Conservation (phyloP, 106 monocot genomes). For the Dioscorea dumetorum region DNA sequence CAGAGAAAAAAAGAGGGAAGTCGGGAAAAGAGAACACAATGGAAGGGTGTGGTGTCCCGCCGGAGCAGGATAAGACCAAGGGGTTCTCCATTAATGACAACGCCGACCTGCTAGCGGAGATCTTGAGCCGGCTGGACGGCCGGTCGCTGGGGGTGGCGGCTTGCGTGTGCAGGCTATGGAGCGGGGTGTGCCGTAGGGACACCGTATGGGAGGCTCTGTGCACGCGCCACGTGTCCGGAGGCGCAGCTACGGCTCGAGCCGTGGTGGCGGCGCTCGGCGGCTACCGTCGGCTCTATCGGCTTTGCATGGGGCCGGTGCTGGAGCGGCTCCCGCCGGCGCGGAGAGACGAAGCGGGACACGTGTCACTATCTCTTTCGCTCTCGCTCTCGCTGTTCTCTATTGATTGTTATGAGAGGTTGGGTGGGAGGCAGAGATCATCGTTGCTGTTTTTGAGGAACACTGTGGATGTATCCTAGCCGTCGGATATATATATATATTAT, state of each 20-base stretch:
- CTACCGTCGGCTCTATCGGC: conserved; percentile 37
- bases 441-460: conserved; percentile 38
- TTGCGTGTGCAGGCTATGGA: conserved; percentile 62
- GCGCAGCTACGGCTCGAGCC: conserved; percentile 2
- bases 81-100: conserved; percentile 53
- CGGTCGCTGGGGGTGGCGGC: conserved; percentile 51
- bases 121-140: conserved; percentile 50
- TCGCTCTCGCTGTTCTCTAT: conserved; percentile 54
- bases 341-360: neutral
- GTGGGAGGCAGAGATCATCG: conserved; percentile 19
- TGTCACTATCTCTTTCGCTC: conserved; percentile 24
- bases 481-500: too few species aligned
- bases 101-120: conserved; percentile 56
- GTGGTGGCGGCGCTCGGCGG: conserved; percentile 43
- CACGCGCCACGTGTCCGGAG: conserved; percentile 8
- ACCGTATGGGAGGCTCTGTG: conserved; percentile 58
- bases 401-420: conserved; percentile 48
- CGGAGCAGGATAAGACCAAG: conserved; percentile 6
- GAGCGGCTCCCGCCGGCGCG: conserved; percentile 17
- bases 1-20: neutral
- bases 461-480: conserved; percentile 24
- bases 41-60: neutral
- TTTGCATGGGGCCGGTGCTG: conserved; percentile 36
- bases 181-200: conserved; percentile 24
- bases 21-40: neutral